phyloP scores from a whole-genome alignment of 805 yeast species.

The Ogataea salicorniae region DNA sequence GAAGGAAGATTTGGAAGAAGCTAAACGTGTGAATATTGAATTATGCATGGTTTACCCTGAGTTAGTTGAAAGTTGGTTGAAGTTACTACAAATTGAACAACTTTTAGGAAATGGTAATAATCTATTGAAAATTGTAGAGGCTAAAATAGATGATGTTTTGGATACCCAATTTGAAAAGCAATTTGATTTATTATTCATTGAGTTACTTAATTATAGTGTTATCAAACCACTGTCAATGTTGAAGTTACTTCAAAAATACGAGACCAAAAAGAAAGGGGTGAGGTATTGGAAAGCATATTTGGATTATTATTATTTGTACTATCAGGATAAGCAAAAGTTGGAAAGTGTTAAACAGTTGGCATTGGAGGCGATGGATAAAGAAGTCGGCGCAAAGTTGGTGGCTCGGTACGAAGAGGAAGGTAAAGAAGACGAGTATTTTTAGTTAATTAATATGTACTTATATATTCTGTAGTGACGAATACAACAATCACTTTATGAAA shows the following conservation, averaged over 20 bases:
- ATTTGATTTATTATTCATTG: slow-evolving; percentile 34
- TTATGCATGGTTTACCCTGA: slow-evolving; percentile 26
- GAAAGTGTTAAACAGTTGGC: slow-evolving; percentile 6
- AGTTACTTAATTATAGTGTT: slow-evolving; percentile 26
- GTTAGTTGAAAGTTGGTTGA: slow-evolving; percentile 35
- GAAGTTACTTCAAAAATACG: slow-evolving; percentile 25
- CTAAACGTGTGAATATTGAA: slow-evolving; percentile 31
- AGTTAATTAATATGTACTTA: neutral
- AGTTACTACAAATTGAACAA: slow-evolving; percentile 39
- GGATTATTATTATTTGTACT: slow-evolving; percentile 15
- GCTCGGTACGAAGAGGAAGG: neutral
- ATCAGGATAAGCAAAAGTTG: slow-evolving; percentile 8
- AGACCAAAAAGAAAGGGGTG: slow-evolving; percentile 11
- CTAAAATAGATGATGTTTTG: slow-evolving; percentile 22
- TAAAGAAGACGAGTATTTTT: slow-evolving; percentile 12
- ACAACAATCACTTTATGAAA: too few species aligned
- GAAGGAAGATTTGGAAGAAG: slow-evolving; percentile 32
- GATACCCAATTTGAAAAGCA: slow-evolving; percentile 23
- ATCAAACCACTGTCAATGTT: slow-evolving; percentile 17
- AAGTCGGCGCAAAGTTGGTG: neutral
- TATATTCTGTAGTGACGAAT: too few species aligned
- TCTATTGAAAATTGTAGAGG: slow-evolving; percentile 26
- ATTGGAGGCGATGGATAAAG: neutral
- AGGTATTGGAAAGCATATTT: slow-evolving; percentile 24
- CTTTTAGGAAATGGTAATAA: slow-evolving; percentile 24